phyloP scores from a whole-genome alignment of 2,329 filamentous ascomycete genomes.

The Pseudocercospora cruenta region DNA sequence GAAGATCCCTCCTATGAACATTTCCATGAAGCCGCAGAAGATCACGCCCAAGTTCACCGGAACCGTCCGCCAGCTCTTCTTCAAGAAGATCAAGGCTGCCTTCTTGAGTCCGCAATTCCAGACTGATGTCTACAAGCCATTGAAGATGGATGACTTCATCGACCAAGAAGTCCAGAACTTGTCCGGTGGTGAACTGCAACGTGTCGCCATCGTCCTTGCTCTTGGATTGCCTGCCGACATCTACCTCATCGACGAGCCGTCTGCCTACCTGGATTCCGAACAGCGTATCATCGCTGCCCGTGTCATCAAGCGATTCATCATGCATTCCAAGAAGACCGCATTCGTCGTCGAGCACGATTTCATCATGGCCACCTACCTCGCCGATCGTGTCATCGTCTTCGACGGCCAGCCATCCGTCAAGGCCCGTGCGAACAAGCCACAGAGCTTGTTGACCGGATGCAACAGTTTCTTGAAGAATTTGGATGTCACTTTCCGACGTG shows the following conservation, averaged over 20 bases:
- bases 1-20: conserved; percentile 88
- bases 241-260: conserved; percentile 97
- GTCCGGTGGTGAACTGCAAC: conserved; percentile 98
- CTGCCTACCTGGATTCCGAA: conserved; percentile 96
- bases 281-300: conserved; percentile 96
- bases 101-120: conserved; percentile 98
- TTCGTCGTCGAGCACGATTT: conserved; percentile 99
- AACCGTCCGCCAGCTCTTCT: conserved; percentile 95
- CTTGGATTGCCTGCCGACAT: conserved; percentile 95
- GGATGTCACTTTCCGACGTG: conserved; percentile 97
- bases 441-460: conserved; percentile 92
- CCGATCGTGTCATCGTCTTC: conserved; percentile 97
- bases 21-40: conserved; percentile 99
- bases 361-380: conserved; percentile 85
- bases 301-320: conserved; percentile 99
- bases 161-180: conserved; percentile 99
- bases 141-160: conserved; percentile 98
- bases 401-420: conserved; percentile 90
- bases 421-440: conserved; percentile 83
- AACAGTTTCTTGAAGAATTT: conserved; percentile 96
- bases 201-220: conserved; percentile 96
- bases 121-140: conserved; percentile 98
- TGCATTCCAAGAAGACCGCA: conserved; percentile 99
- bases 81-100: conserved; percentile 98
- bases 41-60: conserved; percentile 98